phyloP scores from a whole-genome alignment of 306 rosid species.

The Corylus heterophylla region DNA sequence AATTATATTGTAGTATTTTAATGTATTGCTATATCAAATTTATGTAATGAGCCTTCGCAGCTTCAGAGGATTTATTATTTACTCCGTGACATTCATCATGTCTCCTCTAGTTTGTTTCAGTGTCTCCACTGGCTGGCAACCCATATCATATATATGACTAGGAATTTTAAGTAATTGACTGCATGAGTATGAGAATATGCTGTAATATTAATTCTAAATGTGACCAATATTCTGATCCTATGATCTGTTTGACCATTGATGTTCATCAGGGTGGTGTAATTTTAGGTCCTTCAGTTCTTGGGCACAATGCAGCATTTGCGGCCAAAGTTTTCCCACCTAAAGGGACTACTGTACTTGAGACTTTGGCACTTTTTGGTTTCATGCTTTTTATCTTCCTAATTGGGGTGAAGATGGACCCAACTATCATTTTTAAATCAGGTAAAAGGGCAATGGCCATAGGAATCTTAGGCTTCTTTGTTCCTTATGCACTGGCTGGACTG shows the following conservation, averaged over 20 bases:
- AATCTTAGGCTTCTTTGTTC: conserved; percentile 41
- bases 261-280: conserved; percentile 56
- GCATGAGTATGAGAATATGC: neutral
- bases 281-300: conserved; percentile 71
- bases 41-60: neutral
- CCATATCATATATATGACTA: neutral
- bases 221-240: neutral
- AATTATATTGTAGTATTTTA: neutral
- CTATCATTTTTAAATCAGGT: conserved; percentile 35
- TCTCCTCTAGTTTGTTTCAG: neutral
- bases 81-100: neutral
- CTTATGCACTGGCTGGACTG: conserved; percentile 33
- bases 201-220: neutral
- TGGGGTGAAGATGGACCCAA: conserved; percentile 61
- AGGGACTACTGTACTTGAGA: conserved; percentile 50
- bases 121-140: neutral
- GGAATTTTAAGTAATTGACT: neutral
- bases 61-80: neutral
- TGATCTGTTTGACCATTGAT: conserved; percentile 16
- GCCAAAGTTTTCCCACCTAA: conserved; percentile 47
- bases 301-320: conserved; percentile 37
- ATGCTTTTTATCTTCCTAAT: conserved; percentile 48
- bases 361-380: conserved; percentile 51
- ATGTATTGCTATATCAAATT: neutral
- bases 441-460: conserved; percentile 45